phyloP scores from a whole-genome alignment of 139 green algal species.

The Coelastrella sp. region DNA sequence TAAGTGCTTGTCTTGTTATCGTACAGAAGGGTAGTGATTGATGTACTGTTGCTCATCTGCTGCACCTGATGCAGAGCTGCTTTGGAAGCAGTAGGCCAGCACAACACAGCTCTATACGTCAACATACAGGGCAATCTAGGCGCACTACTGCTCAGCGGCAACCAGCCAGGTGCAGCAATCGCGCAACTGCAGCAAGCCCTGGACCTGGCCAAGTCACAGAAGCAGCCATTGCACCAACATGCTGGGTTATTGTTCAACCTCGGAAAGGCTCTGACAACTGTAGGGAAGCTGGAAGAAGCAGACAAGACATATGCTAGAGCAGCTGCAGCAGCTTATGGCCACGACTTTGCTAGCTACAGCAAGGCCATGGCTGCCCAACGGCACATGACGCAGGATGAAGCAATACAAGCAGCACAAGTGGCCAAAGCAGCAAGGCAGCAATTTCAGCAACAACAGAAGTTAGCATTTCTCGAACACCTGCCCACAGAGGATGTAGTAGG shows the following conservation, averaged over 20 bases:
- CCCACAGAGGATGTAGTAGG: neutral
- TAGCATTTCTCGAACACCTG: neutral
- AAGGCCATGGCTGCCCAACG: constrained; percentile 55
- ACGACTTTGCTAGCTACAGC: constrained; percentile 53
- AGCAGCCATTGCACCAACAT: neutral
- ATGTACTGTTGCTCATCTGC: no score
- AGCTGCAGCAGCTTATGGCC: constrained; percentile 25
- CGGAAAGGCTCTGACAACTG: constrained; percentile 65
- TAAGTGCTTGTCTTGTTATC: no score
- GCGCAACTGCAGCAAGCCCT: constrained; percentile 37
- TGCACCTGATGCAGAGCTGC: neutral
- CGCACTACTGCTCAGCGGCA: constrained; percentile 65
- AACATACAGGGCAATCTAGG: constrained; percentile 59
- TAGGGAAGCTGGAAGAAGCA: constrained; percentile 56
- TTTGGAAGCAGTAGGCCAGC: neutral
- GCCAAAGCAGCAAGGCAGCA: neutral
- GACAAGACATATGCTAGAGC: constrained; percentile 51
- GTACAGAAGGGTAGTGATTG: no score
- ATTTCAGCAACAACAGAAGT: neutral
- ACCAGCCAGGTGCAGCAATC: constrained; percentile 43
- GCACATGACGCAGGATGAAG: neutral
- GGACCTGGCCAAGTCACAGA: neutral
- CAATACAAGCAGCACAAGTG: neutral
- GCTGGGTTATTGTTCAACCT: constrained; percentile 67
- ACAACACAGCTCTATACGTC: neutral